Percentiles rank a stretch among this genome's conserved stretches.
phyloP scores from a whole-genome alignment of 495 filamentous ascomycete species.

The Diplogelasinospora grovesii region DNA sequence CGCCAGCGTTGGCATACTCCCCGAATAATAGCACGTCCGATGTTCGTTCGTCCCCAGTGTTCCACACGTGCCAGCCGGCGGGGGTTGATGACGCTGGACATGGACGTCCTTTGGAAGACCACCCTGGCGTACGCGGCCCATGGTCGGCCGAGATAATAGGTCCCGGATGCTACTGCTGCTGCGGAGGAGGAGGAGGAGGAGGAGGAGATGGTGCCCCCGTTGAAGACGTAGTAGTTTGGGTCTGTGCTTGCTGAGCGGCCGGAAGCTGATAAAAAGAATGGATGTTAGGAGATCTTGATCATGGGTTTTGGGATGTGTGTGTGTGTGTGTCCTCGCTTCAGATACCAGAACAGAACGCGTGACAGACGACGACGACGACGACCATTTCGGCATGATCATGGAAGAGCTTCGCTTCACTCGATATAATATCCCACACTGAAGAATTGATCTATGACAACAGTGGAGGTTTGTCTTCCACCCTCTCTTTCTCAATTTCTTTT shows the following conservation, averaged over 20 bases:
- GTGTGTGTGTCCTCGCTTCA: too few relatives aligned
- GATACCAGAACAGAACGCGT: too few relatives aligned
- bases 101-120: constrained; percentile 51
- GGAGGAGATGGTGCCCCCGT: constrained; percentile 45
- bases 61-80: constrained; percentile 58
- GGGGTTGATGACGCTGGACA: constrained; percentile 53
- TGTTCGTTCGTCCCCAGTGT: constrained; percentile 38
- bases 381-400: too few relatives aligned
- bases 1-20: constrained; percentile 56
- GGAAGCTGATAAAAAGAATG: constrained; percentile 44
- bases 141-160: constrained; percentile 59
- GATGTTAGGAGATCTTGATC: neutral
- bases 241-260: constrained; percentile 47
- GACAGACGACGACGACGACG: too few relatives aligned
- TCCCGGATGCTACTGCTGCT: constrained; percentile 45
- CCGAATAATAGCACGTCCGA: constrained; percentile 48
- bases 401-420: too few relatives aligned
- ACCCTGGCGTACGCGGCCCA: constrained; percentile 57
- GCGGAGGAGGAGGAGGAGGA: too few relatives aligned
- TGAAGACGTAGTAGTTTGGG: constrained; percentile 56
- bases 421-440: too few relatives aligned
- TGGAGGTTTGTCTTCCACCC: too few relatives aligned
- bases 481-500: too few relatives aligned
- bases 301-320: too few relatives aligned
- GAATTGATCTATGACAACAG: too few relatives aligned